Evolutionary conservation across 257 asterid species (phyloP), one percentile per base, ranked within the genome.

Genomic region (Thymus mandschuricus): DNA sequence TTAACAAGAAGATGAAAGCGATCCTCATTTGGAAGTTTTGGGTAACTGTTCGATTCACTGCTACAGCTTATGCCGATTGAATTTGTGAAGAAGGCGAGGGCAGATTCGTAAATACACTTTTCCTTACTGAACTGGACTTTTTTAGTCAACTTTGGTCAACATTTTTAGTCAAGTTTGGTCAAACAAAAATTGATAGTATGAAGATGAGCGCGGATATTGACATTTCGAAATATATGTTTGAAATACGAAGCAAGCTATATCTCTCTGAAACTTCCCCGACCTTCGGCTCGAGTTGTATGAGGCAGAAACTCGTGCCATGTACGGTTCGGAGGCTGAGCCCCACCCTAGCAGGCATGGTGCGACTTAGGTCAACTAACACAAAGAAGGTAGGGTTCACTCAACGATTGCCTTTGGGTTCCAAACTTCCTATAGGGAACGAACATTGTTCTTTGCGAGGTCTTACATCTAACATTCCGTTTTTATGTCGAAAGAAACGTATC

Each of bases 11-110:
- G 21, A 67, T 38, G 68, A 72, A 64, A 38, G n/a, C 11, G 10
- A 50, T 60, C 2, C 59, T 71, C 85, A 73, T 80, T 31, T 21
- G 21, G 29, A 38, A 11, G 38, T 2, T 54, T 48, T 40, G 50
- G 0, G 9, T 54, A 10, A 12, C 15, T 64, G 41, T 48, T 65
- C 61, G 31, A 78, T n/a, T 63, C 8, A 40, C 9, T 46, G 40
- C 3, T 43, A 21, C 21, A 12, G 8, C 54, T 41, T n/a, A 33
- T 12, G 64, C 3, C 59, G 44, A 27, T 63, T 61, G 30, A 48
- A 48, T 51, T 15, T 63, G 10, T 27, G 59, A 52, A n/a, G 48
- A 73, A 33, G 41, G 34, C 9, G 6, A 1, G 58, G 58, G 33
- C 58, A 52, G 10, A 15, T 52, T 52, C 58, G 31, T 52, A 5